Conservation (phyloP, 768 basidiomycete species). For the Leccinum ochraceum region DNA sequence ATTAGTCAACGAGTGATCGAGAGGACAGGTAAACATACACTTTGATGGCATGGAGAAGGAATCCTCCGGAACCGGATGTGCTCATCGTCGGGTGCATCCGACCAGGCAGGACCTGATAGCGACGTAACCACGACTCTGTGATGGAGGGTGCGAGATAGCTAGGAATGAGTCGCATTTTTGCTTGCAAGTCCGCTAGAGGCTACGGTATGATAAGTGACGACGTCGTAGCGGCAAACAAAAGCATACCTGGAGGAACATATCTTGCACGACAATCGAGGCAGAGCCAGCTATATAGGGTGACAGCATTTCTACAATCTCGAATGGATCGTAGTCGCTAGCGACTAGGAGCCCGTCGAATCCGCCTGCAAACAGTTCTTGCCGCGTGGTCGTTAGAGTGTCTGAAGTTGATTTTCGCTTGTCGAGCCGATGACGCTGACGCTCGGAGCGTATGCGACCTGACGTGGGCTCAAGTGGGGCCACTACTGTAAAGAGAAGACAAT, state of each 20-base stretch:
- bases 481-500: constrained; percentile 38
- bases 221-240: not conserved
- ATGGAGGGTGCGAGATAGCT: constrained; percentile 76
- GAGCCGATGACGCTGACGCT: constrained; percentile 67
- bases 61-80: constrained; percentile 87
- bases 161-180: constrained; percentile 62
- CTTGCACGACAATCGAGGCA: constrained; percentile 82
- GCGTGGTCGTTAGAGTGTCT: constrained; percentile 57
- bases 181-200: constrained; percentile 61
- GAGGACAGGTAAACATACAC: constrained; percentile 50
- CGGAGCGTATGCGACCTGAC: constrained; percentile 61
- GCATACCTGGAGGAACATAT: constrained; percentile 73
- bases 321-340: constrained; percentile 83
- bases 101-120: constrained; percentile 96
- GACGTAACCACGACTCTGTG: constrained; percentile 84
- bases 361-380: constrained; percentile 82
- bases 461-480: constrained; percentile 60
- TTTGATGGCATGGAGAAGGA: constrained; percentile 81
- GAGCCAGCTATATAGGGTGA: constrained; percentile 83
- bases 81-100: constrained; percentile 95
- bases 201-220: constrained; percentile 30
- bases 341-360: constrained; percentile 91
- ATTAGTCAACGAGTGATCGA: constrained; percentile 1
- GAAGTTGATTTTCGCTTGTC: constrained; percentile 77
- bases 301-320: constrained; percentile 73